Conservation (phyloP, 2,329 filamentous ascomycete genomes). For the Chaetomium olivaceum region DNA sequence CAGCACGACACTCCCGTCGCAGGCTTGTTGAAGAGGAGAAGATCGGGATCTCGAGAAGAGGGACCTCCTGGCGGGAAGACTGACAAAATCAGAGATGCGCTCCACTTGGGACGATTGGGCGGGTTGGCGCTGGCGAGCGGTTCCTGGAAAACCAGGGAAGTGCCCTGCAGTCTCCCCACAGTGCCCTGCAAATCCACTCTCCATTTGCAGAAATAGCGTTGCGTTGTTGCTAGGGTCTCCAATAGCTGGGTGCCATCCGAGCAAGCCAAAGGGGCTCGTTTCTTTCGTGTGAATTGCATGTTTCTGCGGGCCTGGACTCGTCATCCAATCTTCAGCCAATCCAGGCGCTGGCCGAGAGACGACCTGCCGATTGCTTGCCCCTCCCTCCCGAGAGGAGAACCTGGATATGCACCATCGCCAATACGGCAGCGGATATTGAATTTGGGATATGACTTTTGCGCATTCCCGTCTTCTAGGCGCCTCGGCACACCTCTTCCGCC, state of each 20-base stretch:
- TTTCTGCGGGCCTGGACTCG: constrained; percentile 18
- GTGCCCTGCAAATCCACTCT: constrained; percentile 10
- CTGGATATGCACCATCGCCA: neutral
- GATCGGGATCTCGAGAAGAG: constrained; percentile 3
- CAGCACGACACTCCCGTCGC: neutral
- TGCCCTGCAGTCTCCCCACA: constrained; percentile 23
- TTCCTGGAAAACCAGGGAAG: constrained; percentile 24
- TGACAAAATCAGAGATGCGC: constrained; percentile 24
- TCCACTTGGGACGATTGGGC: constrained; percentile 25
- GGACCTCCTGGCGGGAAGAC: constrained; percentile 12
- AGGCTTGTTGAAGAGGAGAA: constrained; percentile 1
- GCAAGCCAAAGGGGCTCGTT: constrained; percentile 14
- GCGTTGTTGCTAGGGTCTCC: constrained; percentile 12
- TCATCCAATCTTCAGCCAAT: constrained; percentile 23
- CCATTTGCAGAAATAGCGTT: constrained; percentile 21
- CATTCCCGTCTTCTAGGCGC: neutral
- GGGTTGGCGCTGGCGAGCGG: constrained; percentile 19
- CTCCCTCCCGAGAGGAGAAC: neutral
- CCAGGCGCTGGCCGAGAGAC: neutral
- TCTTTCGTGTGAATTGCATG: constrained; percentile 6
- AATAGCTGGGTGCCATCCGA: constrained; percentile 11
- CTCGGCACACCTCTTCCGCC: neutral
- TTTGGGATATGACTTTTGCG: neutral
- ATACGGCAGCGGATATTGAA: constrained; percentile 8
- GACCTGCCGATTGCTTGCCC: constrained; percentile 12